Evolutionary conservation across 2,329 filamentous ascomycete species (phyloP).

Genomic region (Claviceps spartinae): DNA sequence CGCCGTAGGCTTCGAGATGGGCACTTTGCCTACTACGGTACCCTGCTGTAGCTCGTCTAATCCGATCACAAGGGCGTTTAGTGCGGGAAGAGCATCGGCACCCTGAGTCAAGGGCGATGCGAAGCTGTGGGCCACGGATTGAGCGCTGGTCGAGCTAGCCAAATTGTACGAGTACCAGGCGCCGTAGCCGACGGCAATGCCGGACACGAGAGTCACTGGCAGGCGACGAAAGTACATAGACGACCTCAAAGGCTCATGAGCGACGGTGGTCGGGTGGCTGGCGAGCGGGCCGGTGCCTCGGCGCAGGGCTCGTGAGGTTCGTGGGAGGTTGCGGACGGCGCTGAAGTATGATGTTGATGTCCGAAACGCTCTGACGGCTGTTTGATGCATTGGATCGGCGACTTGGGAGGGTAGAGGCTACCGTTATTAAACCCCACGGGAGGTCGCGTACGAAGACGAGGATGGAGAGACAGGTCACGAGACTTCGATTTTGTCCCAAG

Average conservation of each 20-base stretch:
- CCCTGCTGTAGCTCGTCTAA: constrained; percentile 84
- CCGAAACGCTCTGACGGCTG: constrained; percentile 53
- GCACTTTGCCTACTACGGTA: constrained; percentile 70
- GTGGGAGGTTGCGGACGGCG: constrained; percentile 40
- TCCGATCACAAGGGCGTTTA: constrained; percentile 72
- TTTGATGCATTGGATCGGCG: constrained; percentile 54
- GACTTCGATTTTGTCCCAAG: neutral
- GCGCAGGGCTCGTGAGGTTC: constrained; percentile 14
- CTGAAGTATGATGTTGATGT: constrained; percentile 53
- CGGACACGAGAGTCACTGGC: constrained; percentile 52
- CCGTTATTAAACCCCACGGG: neutral
- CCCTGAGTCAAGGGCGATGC: constrained; percentile 26
- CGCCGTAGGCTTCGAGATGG: constrained; percentile 77
- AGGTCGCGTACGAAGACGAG: neutral
- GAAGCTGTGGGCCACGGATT: constrained; percentile 27
- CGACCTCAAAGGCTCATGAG: constrained; percentile 41
- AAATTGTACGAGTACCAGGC: constrained; percentile 60
- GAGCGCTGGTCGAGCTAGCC: constrained; percentile 19
- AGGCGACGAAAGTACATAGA: constrained; percentile 66
- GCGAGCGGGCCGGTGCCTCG: constrained; percentile 10
- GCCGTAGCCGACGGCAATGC: constrained; percentile 56
- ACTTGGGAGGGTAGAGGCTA: neutral
- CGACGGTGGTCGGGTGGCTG: constrained; percentile 23
- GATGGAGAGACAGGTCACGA: neutral
- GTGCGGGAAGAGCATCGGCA: constrained; percentile 32